Percentiles rank a stretch among this genome's conserved stretches.
Conservation (phyloP, 2,329 filamentous ascomycete species). For the Mollisiaceae sp. region DNA sequence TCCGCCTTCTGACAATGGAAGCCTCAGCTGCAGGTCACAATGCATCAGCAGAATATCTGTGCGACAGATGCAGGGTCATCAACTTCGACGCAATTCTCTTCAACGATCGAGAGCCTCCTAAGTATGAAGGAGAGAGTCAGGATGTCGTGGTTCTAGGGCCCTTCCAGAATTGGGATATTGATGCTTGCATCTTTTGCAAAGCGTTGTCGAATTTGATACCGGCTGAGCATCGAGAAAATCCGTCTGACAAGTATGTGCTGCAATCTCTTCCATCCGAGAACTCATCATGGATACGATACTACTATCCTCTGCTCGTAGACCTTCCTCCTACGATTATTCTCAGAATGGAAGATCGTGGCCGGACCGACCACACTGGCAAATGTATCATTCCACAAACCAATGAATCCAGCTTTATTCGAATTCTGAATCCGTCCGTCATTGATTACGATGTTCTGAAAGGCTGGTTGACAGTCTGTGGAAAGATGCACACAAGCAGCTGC, state of each 20-base stretch:
- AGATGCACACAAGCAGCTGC: neutral
- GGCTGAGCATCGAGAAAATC: neutral
- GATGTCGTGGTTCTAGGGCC: neutral
- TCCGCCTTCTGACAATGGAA: neutral
- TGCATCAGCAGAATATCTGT: neutral
- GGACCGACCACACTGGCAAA: neutral
- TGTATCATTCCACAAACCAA: neutral
- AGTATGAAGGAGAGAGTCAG: neutral
- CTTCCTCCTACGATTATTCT: neutral
- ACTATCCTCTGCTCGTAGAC: constrained; percentile 1
- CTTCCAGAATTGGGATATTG: neutral
- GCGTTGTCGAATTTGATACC: neutral
- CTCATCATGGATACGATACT: neutral
- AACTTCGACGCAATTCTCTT: constrained; percentile 2
- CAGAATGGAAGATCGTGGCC: neutral
- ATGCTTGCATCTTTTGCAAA: neutral
- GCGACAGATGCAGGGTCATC: neutral
- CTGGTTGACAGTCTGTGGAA: neutral
- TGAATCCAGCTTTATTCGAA: neutral
- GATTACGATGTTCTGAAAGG: constrained; percentile 1
- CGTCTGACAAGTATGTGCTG: neutral
- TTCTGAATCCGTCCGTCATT: neutral
- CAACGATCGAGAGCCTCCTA: neutral
- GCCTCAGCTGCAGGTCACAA: neutral
- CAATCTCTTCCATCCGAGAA: neutral